Evolutionary conservation across 306 rosid genomes (phyloP), one percentile per base, ranked within the genome.

Genomic region (Cotoneaster glaucophyllus): DNA sequence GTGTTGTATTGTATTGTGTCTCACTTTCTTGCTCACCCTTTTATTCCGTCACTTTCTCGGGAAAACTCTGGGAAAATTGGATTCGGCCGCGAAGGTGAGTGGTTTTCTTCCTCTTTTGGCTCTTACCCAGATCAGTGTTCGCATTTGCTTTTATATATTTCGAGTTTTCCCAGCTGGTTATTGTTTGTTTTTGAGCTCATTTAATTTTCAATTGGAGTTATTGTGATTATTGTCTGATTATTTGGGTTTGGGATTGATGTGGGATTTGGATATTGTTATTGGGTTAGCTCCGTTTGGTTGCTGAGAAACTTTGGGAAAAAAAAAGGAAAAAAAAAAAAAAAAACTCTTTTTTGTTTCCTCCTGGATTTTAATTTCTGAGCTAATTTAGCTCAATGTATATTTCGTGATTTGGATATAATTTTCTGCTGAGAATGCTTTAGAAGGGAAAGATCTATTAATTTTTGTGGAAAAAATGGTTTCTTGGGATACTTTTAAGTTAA

Each of bases 91-190:
- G 66, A 78, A 78, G 86, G 83, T 82, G 65, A 73, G 82, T 69
- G 74, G 44, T 21, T 67, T 56, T 44, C 44, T 24, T 29, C 4
- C 66, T 9, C 32, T 50, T 31, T 75, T 62, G 41, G 69, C 71
- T 84, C 34, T 53, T 64, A 32, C 69, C 76, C 83, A 73, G 87
- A 86, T 90, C 86, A 52, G 70, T 31, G 41, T 45, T 77, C 32
- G n/a, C 39, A 24, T 66, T 39, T 28, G 26, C 29, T 62, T 39
- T 37, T 8, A 52, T 52, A 26, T 68, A 26, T 44, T 29, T 54
- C 17, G 74, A 64, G 28, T 66, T 67, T 22, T 53, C 57, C 6
- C 5, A 25, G 52, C 66, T 44, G 52, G 61, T 34, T 54, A 17
- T 53, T 28, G 28, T 43, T n/a, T 48, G 11, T 45, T 62, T 18